phyloP scores from a whole-genome alignment of 805 yeast genomes.

The Starmerella khaoyaiensis region DNA sequence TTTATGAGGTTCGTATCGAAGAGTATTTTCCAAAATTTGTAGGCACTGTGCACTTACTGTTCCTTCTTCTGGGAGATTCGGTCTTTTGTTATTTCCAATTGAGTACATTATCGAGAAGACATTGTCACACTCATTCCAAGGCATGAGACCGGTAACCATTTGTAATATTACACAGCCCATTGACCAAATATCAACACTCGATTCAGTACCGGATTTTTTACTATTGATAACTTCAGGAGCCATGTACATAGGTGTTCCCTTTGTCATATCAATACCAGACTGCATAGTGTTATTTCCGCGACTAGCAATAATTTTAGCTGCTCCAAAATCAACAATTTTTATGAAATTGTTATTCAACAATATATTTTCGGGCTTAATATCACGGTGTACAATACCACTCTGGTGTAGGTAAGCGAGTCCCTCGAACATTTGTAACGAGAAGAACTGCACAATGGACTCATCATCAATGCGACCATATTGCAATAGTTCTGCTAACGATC shows the following conservation, averaged over 20 bases:
- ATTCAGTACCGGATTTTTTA: slow-evolving; percentile 31
- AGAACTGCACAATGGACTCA: slow-evolving; percentile 81
- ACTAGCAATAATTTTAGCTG: slow-evolving; percentile 65
- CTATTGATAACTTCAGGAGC: slow-evolving; percentile 95
- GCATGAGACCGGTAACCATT: slow-evolving; percentile 92
- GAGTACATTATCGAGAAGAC: slow-evolving; percentile 99
- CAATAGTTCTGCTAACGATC: slow-evolving; percentile 49
- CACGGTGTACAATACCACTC: slow-evolving; percentile 91
- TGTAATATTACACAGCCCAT: slow-evolving; percentile 90
- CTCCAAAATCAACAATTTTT: slow-evolving; percentile 95
- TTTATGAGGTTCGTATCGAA: slow-evolving; percentile 68
- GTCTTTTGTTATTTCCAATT: slow-evolving; percentile 88
- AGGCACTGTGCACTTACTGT: slow-evolving; percentile 67
- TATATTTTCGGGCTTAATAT: slow-evolving; percentile 90
- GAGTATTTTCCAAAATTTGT: slow-evolving; percentile 56
- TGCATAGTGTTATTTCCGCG: slow-evolving; percentile 25
- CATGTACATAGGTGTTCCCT: slow-evolving; percentile 99
- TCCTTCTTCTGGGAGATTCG: slow-evolving; percentile 66
- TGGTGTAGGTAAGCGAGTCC: slow-evolving; percentile 91
- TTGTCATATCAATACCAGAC: slow-evolving; percentile 31
- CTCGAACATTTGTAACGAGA: slow-evolving; percentile 83
- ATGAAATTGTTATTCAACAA: slow-evolving; percentile 84
- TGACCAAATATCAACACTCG: slow-evolving; percentile 89
- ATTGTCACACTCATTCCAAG: slow-evolving; percentile 92
- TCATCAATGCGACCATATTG: slow-evolving; percentile 93